Evolutionary conservation across 208 protist genomes (phyloP).

Genomic region (Leptomonas pyrrhocoris): DNA sequence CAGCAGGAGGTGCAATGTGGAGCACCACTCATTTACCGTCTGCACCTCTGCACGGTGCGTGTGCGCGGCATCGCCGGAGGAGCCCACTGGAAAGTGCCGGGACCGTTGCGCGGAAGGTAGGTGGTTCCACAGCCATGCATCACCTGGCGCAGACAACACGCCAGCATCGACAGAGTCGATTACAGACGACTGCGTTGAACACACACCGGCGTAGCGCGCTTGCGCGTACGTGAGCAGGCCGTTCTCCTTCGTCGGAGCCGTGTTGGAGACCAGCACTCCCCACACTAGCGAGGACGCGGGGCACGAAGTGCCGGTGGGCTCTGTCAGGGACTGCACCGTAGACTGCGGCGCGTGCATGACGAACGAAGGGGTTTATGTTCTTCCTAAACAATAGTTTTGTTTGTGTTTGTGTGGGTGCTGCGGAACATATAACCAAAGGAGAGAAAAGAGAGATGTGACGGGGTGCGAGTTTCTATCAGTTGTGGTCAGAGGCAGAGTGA

Average conservation of each 20-base stretch:
- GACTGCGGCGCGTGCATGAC: neutral
- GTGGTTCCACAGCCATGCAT: conserved; percentile 14
- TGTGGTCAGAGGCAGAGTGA: too few species aligned
- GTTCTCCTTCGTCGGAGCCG: conserved; percentile 24
- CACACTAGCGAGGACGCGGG: conserved; percentile 18
- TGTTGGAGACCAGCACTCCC: conserved; percentile 36
- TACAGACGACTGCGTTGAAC: neutral
- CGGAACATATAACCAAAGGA: neutral
- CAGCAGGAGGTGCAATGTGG: conserved; percentile 23
- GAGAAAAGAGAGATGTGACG: conserved; percentile 8
- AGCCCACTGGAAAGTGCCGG: neutral
- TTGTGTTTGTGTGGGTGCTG: neutral
- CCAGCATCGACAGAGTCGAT: neutral
- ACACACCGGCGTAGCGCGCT: neutral
- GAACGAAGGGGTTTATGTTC: neutral
- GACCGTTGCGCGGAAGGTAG: neutral
- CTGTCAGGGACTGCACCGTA: neutral
- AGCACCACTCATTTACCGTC: neutral
- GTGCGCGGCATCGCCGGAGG: neutral
- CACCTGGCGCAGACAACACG: neutral
- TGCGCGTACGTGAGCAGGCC: conserved; percentile 28
- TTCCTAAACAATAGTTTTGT: too few species aligned
- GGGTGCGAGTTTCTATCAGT: too few species aligned
- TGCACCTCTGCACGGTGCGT: neutral
- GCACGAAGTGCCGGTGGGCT: neutral